These are phyloP conservation scores for Xerocomellus intermedius DNA, from an alignment of 768 basidiomycete species.

Conservation along the genomic window DNA sequence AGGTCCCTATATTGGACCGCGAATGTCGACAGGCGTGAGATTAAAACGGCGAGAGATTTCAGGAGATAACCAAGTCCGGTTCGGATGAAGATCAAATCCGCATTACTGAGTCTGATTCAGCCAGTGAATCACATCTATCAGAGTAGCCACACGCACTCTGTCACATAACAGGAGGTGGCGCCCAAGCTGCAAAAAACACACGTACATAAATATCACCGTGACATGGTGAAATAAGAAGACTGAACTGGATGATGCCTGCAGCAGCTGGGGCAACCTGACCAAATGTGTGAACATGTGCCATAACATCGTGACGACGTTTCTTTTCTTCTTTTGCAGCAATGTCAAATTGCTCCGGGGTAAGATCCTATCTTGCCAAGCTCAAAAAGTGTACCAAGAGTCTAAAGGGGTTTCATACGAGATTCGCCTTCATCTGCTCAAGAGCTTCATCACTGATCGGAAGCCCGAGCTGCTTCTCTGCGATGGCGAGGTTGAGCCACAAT, in stretches of 20 bases:
- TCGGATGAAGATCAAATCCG: conserved; percentile 95
- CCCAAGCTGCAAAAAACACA: conserved; percentile 58
- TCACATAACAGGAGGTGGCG: conserved; percentile 98
- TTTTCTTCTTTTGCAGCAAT: conserved; percentile 94
- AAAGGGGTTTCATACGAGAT: conserved; percentile 55
- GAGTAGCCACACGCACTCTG: conserved; percentile 64
- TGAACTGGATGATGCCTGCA: conserved; percentile 92
- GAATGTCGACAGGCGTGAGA: conserved; percentile 83
- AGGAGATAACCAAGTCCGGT: conserved; percentile 82
- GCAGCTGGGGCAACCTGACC: conserved; percentile 91
- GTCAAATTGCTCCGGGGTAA: conserved; percentile 88
- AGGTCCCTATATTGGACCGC: conserved; percentile 83
- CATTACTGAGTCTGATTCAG: conserved; percentile 63
- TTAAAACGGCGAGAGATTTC: conserved; percentile 84
- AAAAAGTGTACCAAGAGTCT: not conserved
- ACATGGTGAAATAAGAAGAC: conserved; percentile 14
- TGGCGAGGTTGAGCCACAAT: conserved; percentile 95
- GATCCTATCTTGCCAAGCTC: conserved; percentile 45
- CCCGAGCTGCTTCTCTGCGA: conserved; percentile 94
- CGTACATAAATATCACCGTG: conserved; percentile 11
- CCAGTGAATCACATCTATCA: conserved; percentile 1
- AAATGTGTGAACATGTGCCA: conserved; percentile 99
- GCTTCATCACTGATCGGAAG: conserved; percentile 87
- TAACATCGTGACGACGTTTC: conserved; percentile 96
- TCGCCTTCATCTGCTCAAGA: conserved; percentile 90